Conservation (phyloP, 2,329 filamentous ascomycete species). For the Alternaria sp. region DNA sequence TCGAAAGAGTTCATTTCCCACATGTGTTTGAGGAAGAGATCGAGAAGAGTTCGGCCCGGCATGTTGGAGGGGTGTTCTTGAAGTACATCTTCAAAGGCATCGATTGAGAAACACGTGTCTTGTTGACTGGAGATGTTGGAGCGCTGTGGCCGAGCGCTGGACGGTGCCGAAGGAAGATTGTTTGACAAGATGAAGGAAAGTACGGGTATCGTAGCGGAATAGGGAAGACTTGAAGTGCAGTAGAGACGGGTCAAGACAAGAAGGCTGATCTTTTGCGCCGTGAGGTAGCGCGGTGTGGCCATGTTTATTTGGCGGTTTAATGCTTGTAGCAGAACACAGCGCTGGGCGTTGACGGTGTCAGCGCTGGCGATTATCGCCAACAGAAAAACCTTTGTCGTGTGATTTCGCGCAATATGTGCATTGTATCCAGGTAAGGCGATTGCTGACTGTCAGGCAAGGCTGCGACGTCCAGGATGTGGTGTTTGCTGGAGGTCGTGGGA, state of each 20-base stretch:
- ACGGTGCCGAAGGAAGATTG: constrained; percentile 55
- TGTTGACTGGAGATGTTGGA: constrained; percentile 40
- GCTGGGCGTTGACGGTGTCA: not conserved
- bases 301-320: constrained; percentile 18
- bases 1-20: constrained; percentile 87
- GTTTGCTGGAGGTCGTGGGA: constrained; percentile 14
- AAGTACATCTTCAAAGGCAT: constrained; percentile 57
- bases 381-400: not conserved
- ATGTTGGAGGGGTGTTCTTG: constrained; percentile 58
- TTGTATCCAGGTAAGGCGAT: not conserved
- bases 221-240: constrained; percentile 71
- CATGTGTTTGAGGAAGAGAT: constrained; percentile 78
- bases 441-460: not conserved
- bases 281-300: constrained; percentile 80
- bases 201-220: constrained; percentile 73
- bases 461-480: constrained; percentile 1
- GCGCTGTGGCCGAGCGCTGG: constrained; percentile 27
- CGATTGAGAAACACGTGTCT: constrained; percentile 40
- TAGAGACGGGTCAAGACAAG: constrained; percentile 84
- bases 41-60: constrained; percentile 84
- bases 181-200: constrained; percentile 80
- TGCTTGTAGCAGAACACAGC: constrained; percentile 2
- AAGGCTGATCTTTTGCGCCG: constrained; percentile 85
- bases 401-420: not conserved
- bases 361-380: not conserved